Evolutionary conservation across 169 alveolate genomes (phyloP), one percentile per base, ranked within the genome.

Genomic region (Babesia gibsoni): DNA sequence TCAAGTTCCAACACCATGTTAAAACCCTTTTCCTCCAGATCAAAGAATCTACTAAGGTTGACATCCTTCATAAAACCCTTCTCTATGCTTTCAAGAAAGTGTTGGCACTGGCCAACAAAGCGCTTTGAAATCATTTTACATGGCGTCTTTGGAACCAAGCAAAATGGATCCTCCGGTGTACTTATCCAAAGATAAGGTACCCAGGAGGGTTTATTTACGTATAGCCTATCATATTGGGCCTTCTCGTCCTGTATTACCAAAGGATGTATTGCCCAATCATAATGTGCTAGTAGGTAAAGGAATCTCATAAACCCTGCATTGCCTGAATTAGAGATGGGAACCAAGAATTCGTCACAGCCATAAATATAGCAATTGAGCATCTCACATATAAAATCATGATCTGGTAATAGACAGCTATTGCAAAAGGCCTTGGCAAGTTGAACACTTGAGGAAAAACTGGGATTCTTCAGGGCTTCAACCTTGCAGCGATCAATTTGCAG

Each of bases 91-190:
- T 14, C n/a, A 8, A 66, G 4, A 52, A 66, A 53, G 20, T 35
- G 32, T n/a, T 20, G 16, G 53, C 67, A 66, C 43, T 66, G 64
- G n/a, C 25, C 39, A 2, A 50, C 54, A 27, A 66, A 66, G 22
- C 77, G 56, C 27, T 30, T 66, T 18, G 58, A 16, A 29, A 66
- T 0, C 54, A 57, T 25, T 16, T 49, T 37, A 2, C 54, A 43
- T 0, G 81, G 81, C 65, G 57, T 49, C 6, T 29, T 41, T 14
- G 72, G 59, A 4, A 56, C 61, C 4, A 57, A 23, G 42, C 67
- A 69, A 32, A 42, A 69, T 12, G 81, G 73, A 33, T 69, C 81
- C 53, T 57, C 69, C 3, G 81, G 81, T 22, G 63, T 41, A 37
- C 54, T 32, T 0, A 69, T 3, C 81, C 81, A 69, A 22, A 69